phyloP scores from a whole-genome alignment of 148 eudicot species.

The Rhododendron williamsianum region DNA sequence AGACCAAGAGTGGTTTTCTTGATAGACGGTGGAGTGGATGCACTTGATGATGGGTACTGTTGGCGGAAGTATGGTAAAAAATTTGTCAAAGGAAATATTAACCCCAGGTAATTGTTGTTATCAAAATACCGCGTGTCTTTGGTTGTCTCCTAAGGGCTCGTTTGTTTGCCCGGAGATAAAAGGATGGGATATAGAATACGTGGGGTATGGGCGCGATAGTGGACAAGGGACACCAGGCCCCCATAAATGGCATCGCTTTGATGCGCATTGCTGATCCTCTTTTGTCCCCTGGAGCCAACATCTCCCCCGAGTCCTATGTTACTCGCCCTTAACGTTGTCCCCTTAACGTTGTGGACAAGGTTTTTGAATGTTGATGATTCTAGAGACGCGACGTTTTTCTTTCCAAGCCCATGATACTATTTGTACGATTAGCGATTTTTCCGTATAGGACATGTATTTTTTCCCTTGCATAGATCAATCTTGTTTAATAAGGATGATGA shows the following conservation, averaged over 20 bases:
- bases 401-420: not conserved
- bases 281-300: not conserved
- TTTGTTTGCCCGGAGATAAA: no score
- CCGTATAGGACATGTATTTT: not conserved
- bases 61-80: conserved; percentile 93
- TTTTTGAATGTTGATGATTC: not conserved
- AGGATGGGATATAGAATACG: not conserved
- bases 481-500: not conserved
- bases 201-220: no score
- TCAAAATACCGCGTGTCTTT: not conserved
- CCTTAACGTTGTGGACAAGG: not conserved
- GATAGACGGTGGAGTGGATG: conserved; percentile 64
- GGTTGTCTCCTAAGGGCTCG: no score
- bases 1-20: conserved; percentile 69
- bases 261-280: not conserved
- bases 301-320: not conserved
- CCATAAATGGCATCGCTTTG: not conserved
- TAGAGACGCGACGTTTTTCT: not conserved
- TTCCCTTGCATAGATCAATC: no score
- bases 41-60: conserved; percentile 80
- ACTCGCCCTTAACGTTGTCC: not conserved
- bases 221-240: no score
- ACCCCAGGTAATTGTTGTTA: conserved; percentile 52
- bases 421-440: not conserved
- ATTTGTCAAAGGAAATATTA: conserved; percentile 84